Conservation (phyloP, 495 filamentous ascomycete genomes). For the Darksidea phi region DNA sequence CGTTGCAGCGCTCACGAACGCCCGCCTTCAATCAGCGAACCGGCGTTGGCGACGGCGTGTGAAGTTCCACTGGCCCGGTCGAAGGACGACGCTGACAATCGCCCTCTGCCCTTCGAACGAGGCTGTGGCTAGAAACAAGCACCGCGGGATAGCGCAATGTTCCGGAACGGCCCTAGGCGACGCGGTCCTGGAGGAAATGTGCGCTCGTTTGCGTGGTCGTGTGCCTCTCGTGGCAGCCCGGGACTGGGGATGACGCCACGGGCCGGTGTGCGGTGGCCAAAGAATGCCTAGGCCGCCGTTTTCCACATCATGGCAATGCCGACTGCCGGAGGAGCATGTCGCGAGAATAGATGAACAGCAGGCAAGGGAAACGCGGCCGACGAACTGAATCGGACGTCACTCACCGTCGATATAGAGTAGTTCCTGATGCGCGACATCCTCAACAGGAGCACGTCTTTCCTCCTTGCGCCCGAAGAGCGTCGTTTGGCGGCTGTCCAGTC, state of each 20-base stretch:
- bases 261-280: neutral
- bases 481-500: neutral
- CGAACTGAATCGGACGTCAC: constrained; percentile 4
- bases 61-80: constrained; percentile 31
- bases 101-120: neutral
- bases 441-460: neutral
- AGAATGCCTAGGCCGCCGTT: constrained; percentile 18
- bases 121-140: neutral
- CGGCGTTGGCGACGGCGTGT: constrained; percentile 13
- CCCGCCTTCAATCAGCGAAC: constrained; percentile 8
- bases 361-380: constrained; percentile 1
- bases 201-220: constrained; percentile 2
- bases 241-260: constrained; percentile 11
- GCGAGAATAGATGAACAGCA: constrained; percentile 6
- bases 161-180: neutral
- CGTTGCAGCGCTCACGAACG: constrained; percentile 18
- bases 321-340: neutral
- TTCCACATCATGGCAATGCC: constrained; percentile 18
- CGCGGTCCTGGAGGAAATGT: neutral
- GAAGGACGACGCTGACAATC: too few relatives aligned
- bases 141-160: neutral
- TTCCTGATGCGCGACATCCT: constrained; percentile 19
- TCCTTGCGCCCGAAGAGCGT: neutral
- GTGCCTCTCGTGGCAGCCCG: constrained; percentile 6
- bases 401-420: constrained; percentile 27